These are phyloP conservation scores for Canavalia gladiata DNA, from an alignment of 306 rosid genomes.

Conservation along the genomic window DNA sequence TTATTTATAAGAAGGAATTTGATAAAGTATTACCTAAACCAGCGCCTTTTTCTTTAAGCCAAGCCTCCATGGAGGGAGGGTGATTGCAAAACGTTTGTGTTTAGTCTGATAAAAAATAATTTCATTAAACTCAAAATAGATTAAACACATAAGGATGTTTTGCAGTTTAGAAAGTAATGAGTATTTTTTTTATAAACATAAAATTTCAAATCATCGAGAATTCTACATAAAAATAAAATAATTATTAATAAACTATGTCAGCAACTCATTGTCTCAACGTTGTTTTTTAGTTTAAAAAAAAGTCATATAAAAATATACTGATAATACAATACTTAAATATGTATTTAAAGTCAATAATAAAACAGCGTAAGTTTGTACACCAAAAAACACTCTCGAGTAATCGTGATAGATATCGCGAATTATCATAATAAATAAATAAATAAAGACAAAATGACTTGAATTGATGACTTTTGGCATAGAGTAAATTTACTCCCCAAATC, in stretches of 20 bases:
- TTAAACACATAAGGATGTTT: background rate
- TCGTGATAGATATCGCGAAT: background rate
- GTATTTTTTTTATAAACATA: background rate
- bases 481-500: background rate
- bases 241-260: background rate
- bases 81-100: background rate
- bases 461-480: conserved; percentile 7
- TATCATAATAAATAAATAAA: conserved; percentile 20
- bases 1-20: too few species aligned
- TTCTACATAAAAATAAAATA: background rate
- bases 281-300: background rate
- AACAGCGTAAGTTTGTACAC: background rate
- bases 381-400: background rate
- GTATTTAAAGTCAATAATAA: background rate
- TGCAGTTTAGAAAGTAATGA: background rate
- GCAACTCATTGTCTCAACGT: background rate
- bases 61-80: too few species aligned
- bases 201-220: background rate
- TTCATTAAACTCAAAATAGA: background rate
- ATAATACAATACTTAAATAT: background rate
- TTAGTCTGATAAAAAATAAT: background rate
- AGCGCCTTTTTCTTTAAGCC: too few species aligned
- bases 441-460: background rate
- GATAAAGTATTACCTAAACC: too few species aligned
- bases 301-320: background rate